phyloP scores from a whole-genome alignment of 139 green algal genomes.

The Coccomyxa sp. region DNA sequence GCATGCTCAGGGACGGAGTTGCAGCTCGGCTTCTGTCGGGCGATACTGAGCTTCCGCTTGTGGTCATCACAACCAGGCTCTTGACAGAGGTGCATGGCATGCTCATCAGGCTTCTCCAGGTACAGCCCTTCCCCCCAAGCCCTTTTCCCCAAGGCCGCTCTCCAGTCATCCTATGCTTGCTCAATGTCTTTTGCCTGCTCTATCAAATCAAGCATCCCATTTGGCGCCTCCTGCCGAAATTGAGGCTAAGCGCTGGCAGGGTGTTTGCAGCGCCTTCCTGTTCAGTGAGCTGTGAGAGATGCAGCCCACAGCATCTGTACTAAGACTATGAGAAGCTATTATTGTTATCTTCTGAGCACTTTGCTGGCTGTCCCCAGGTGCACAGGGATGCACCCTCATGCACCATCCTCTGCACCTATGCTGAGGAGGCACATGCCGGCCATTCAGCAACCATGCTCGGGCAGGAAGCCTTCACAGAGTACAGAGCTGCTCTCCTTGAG shows the following conservation, averaged over 20 bases:
- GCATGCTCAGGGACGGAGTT: not conserved
- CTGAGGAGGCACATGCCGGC: constrained; percentile 45
- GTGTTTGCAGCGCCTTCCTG: not conserved
- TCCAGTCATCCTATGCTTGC: not conserved
- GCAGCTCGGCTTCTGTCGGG: not conserved
- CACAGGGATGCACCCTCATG: constrained; percentile 18
- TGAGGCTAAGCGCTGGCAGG: no score
- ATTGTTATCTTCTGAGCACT: not conserved
- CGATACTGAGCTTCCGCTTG: constrained; percentile 2
- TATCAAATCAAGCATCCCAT: constrained; percentile 30
- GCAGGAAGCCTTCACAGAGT: constrained; percentile 41
- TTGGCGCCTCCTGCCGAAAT: no score
- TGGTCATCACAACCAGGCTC: constrained; percentile 34
- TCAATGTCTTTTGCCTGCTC: constrained; percentile 17
- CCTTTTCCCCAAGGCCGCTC: not conserved
- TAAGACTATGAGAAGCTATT: not conserved
- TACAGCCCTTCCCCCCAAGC: not conserved
- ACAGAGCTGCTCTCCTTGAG: constrained; percentile 27
- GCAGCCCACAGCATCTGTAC: not conserved
- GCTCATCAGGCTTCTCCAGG: not conserved
- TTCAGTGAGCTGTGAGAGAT: not conserved
- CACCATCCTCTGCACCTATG: constrained; percentile 30
- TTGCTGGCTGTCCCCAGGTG: constrained; percentile 21
- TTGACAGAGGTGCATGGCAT: constrained; percentile 29
- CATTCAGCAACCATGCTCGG: constrained; percentile 24